Base-by-base conservation (phyloP, 2,329 filamentous ascomycete species). In the Aureobasidium mangrovei region DNA sequence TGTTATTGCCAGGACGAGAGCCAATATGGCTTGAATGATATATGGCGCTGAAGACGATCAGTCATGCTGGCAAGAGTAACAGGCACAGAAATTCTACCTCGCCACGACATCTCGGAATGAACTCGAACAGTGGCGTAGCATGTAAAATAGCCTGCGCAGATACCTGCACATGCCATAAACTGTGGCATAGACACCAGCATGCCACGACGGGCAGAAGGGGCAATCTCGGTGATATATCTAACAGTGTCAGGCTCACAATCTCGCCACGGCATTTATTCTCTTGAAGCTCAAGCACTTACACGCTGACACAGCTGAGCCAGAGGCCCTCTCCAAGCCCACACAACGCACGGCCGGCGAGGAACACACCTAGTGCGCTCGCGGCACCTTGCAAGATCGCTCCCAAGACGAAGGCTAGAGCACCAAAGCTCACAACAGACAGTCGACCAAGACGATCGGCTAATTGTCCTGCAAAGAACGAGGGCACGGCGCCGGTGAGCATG, bases 291-390 rank as follows among this genome's bases (percentile, higher is more conserved):
- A 3, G 7, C 28, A 60, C 67, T 56, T 62, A 75, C 62, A 83
- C 79, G 7, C 73, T 70, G 27, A 79, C 64, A n/a, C 72, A 80
- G n/a, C 75, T 74, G 4, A 84, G 60, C 59, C 75, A 83, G 1
- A 82, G 62, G 0, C 81, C 80, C 59, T 83, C 75, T 0, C 82
- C 82, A 8, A 83, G 61, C 0, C 82, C 81, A n/a, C 72, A 75
- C 3, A 85, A 60, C 0, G 72, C 70, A 1, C 82, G 69, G 0
- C 82, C 82, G 3, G 72, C 67, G 33, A 83, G 67, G 41, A 85
- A 77, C 67, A 80, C 76, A 0, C 68, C 68, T 1, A 84, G 62
- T 6, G 68, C 64, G 1, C 69, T 61, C 1, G 79, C 70, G 0
- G 69, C 70, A 2, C 72, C 75, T 63, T 84, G 76, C 0, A 84